Base-by-base conservation (phyloP, 768 basidiomycete species). In the Termitomyces sp. region DNA sequence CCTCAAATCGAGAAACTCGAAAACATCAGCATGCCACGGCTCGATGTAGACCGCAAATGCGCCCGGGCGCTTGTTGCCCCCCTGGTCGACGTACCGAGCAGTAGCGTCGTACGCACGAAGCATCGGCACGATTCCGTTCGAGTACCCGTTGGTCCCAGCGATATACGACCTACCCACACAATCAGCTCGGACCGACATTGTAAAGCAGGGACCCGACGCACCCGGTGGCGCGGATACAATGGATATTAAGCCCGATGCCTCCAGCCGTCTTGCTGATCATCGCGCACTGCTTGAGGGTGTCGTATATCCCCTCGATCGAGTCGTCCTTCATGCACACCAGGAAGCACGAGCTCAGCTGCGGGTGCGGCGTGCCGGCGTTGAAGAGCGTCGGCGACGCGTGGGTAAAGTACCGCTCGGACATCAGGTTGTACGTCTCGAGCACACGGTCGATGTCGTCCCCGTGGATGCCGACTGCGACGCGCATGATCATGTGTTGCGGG, bases 231-330 rank as follows among this genome's bases (percentile, higher is more conserved):
- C 97, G 89, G 64, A 99, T 98, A 71, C 89, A 90, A 76, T 98
- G 94, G 62, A 99, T 97, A 72, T 80, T 92, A 60, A 99, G 75
- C 52, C 97, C 97, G 69, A 98, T 98, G 54, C 97, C 97, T 66
- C 97, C 97, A 26, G 97, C 97, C 5, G 94, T 97, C 79, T 99
- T 98, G 69, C 94, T 96, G 71, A 99, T 99, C 90, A 98, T 92
- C 4, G 97, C 97, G 68, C 97, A 98, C 60, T 84, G 92, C 80
- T 98, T 98, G 64, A 99, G 79, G 0, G 97, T 98, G 65, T 98
- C 96, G 71, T 98, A 99, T 73, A 99, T 98, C 20, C 97, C 97
- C 64, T 99, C 97, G 58, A 98, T 98, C 3, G 93, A 96, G 71
- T 98, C 97, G 20, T 98, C 94, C 73, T 94, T 94, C 97, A 98